Evolutionary conservation across 441 rosid genomes (phyloP).

Genomic region (Melastoma candidum): DNA sequence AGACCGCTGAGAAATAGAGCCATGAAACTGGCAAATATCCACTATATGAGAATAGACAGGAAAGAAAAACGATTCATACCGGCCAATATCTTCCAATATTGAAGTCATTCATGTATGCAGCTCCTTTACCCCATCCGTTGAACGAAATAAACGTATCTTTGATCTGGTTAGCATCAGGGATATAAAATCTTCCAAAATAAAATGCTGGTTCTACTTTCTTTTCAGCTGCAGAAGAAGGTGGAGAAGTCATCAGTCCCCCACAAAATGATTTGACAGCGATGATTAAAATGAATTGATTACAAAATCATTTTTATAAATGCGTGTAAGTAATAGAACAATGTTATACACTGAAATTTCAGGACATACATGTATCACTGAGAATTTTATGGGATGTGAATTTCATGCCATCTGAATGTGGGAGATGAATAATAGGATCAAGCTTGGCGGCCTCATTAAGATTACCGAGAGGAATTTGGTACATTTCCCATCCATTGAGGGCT

Average conservation of each 20-base stretch:
- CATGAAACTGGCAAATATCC: not conserved
- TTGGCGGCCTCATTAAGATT: constrained; percentile 46
- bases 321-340: not conserved
- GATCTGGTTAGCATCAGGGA: constrained; percentile 34
- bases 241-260: not conserved
- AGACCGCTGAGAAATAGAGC: not conserved
- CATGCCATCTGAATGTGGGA: constrained; percentile 20
- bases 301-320: too few species aligned
- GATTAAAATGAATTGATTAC: too few species aligned
- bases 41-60: not conserved
- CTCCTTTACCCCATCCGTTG: constrained; percentile 81
- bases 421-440: constrained; percentile 28
- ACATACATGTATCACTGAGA: constrained; percentile 29
- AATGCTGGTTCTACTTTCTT: constrained; percentile 48
- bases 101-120: constrained; percentile 68
- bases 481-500: constrained; percentile 66
- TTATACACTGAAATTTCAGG: not conserved
- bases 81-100: constrained; percentile 98
- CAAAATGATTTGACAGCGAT: not conserved
- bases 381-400: constrained; percentile 19
- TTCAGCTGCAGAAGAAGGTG: constrained; percentile 34
- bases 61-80: constrained; percentile 21
- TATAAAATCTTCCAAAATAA: constrained; percentile 48
- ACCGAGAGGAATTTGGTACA: constrained; percentile 61
- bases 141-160: constrained; percentile 75